Evolutionary conservation across 1,139 yeast genomes (phyloP).

Genomic region (Lodderomyces jiufengensis): DNA sequence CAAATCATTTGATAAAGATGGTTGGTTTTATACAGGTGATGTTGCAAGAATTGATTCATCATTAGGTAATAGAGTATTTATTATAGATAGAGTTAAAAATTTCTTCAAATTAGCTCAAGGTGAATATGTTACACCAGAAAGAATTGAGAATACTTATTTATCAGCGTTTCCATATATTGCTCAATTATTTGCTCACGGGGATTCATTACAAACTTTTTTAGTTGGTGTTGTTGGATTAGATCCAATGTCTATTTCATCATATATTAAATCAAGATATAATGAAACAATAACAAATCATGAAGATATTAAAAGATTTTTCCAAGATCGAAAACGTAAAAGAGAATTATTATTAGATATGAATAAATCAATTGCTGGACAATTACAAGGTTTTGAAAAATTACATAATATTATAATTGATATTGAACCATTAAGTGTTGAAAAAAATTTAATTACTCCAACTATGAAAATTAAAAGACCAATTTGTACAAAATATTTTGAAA

Average conservation of each 20-base stretch:
- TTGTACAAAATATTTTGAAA: constrained; percentile 50
- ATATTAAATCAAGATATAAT: constrained; percentile 19
- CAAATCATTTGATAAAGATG: constrained; percentile 53
- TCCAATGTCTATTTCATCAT: constrained; percentile 17
- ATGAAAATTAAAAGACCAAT: constrained; percentile 65
- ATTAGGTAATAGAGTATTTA: constrained; percentile 23
- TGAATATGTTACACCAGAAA: constrained; percentile 44
- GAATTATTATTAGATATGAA: constrained; percentile 29
- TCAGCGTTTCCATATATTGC: constrained; percentile 29
- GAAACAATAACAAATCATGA: constrained; percentile 17
- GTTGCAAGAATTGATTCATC: constrained; percentile 27
- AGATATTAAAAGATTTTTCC: constrained; percentile 28
- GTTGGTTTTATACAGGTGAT: constrained; percentile 44
- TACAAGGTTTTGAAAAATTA: constrained; percentile 57
- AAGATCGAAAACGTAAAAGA: constrained; percentile 24
- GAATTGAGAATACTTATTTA: constrained; percentile 37
- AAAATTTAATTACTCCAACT: constrained; percentile 74
- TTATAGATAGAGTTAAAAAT: constrained; percentile 43
- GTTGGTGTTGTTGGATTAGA: constrained; percentile 64
- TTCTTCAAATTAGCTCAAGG: constrained; percentile 46
- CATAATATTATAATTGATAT: constrained; percentile 57
- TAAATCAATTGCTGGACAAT: constrained; percentile 18
- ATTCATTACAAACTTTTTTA: constrained; percentile 54
- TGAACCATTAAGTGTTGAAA: constrained; percentile 65
- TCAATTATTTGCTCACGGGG: constrained; percentile 52